phyloP scores from a whole-genome alignment of 2,329 filamentous ascomycete genomes.

The Mycosphaerelloides madeirae region DNA sequence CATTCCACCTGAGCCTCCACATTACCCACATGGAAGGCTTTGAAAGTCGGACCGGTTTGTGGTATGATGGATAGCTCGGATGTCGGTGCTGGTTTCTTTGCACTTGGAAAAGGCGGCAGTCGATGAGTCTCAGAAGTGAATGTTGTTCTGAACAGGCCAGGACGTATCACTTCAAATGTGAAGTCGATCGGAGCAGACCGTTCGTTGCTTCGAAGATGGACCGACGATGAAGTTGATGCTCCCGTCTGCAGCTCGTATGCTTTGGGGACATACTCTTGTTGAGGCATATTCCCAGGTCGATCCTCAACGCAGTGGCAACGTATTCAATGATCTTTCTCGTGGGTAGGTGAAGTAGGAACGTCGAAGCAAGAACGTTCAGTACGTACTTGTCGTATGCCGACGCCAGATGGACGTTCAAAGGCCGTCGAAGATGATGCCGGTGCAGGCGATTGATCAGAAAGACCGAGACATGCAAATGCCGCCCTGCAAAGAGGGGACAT shows the following conservation, averaged over 20 bases:
- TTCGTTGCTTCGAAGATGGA: constrained; percentile 43
- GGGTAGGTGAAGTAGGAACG: no score
- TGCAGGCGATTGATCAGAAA: no score
- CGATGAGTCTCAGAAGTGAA: constrained; percentile 60
- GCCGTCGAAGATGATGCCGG: no score
- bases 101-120: constrained; percentile 61
- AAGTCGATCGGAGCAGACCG: constrained; percentile 49
- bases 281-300: constrained; percentile 38
- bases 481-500: no score
- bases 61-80: constrained; percentile 5
- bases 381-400: no score
- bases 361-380: no score
- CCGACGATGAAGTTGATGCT: constrained; percentile 22
- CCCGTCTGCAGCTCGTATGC: constrained; percentile 32
- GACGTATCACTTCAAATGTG: constrained; percentile 57
- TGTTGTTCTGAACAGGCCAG: constrained; percentile 63
- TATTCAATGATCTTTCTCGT: no score
- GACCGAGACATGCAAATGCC: no score
- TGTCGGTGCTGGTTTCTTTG: constrained; percentile 38
- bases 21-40: constrained; percentile 39
- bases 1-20: constrained; percentile 57
- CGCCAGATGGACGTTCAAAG: no score
- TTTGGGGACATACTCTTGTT: constrained; percentile 44
- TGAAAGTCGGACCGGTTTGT: constrained; percentile 30
- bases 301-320: not conserved